Evolutionary conservation across 2,329 filamentous ascomycete species (phyloP).

Genomic region (Amauroascus niger): DNA sequence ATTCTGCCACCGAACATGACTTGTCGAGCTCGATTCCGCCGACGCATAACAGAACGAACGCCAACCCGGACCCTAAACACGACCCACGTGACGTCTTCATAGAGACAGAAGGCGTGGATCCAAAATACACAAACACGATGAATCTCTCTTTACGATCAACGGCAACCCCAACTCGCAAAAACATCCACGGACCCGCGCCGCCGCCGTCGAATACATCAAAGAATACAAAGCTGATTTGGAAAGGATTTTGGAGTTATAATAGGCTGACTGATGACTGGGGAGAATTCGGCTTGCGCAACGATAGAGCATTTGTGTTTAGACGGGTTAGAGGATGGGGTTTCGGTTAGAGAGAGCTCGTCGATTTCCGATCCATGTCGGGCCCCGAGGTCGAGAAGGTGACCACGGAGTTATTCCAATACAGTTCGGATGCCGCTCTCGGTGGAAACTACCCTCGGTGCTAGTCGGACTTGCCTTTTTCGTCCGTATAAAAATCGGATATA

Average conservation of each 20-base stretch:
- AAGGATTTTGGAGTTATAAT: slow-evolving; percentile 86
- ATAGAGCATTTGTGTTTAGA: slow-evolving; percentile 52
- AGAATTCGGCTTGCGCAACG: slow-evolving; percentile 60
- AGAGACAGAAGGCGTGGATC: slow-evolving; percentile 72
- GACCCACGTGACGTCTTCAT: slow-evolving; percentile 57
- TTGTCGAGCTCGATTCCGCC: slow-evolving; percentile 21
- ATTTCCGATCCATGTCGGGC: neutral
- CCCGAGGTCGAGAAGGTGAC: neutral
- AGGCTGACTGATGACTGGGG: slow-evolving; percentile 81
- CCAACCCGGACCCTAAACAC: slow-evolving; percentile 12
- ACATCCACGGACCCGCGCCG: neutral
- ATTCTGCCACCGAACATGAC: slow-evolving; percentile 17
- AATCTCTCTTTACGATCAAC: slow-evolving; percentile 56
- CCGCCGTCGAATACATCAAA: slow-evolving; percentile 40
- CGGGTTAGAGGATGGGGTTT: slow-evolving; percentile 52
- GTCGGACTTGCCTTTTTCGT: neutral
- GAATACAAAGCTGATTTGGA: slow-evolving; percentile 85
- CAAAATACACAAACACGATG: slow-evolving; percentile 78
- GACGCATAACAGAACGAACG: slow-evolving; percentile 11
- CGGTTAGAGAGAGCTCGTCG: neutral
- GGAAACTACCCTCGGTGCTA: neutral
- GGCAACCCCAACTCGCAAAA: slow-evolving; percentile 41
- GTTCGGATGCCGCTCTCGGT: neutral
- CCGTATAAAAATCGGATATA: neutral
- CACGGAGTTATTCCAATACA: neutral